Conservation (phyloP, 257 asterid species). For the Buddleja alternifolia region DNA sequence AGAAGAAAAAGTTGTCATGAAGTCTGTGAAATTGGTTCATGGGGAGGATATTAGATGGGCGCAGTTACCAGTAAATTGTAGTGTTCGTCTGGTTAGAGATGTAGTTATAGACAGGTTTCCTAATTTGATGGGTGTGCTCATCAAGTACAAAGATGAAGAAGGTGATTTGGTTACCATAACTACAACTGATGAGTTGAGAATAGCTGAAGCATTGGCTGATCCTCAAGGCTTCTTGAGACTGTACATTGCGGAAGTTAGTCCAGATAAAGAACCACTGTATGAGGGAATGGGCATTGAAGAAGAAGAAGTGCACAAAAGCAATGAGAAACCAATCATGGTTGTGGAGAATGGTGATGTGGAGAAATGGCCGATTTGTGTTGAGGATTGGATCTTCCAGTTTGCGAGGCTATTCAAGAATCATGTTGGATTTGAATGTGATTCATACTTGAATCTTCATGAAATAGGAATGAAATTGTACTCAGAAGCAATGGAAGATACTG, state of each 20-base stretch:
- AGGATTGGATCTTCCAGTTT: constrained; percentile 27
- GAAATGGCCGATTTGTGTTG: not conserved
- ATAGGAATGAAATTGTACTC: not conserved
- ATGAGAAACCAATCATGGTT: not conserved
- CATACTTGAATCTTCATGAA: constrained; percentile 22
- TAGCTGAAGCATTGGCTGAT: no score
- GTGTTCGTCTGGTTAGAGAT: not conserved
- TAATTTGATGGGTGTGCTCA: no score
- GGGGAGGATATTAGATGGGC: constrained; percentile 28
- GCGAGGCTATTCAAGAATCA: constrained; percentile 19
- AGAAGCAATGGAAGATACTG: constrained; percentile 27
- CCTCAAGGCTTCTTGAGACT: no score
- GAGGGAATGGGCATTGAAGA: no score
- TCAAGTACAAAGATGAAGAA: no score
- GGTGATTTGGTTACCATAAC: no score
- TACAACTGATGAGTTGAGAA: no score
- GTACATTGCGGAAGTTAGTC: no score
- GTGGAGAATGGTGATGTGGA: not conserved
- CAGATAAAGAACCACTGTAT: no score
- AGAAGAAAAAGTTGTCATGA: not conserved
- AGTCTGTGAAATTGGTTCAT: constrained; percentile 11
- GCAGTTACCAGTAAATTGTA: not conserved
- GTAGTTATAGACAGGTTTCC: no score
- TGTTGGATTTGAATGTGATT: constrained; percentile 23
- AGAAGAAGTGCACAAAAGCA: no score